Percentiles rank a stretch among this genome's conserved stretches.
phyloP scores from a whole-genome alignment of 176 grass and related monocot genomes.

The Aegilops sharonensis region DNA sequence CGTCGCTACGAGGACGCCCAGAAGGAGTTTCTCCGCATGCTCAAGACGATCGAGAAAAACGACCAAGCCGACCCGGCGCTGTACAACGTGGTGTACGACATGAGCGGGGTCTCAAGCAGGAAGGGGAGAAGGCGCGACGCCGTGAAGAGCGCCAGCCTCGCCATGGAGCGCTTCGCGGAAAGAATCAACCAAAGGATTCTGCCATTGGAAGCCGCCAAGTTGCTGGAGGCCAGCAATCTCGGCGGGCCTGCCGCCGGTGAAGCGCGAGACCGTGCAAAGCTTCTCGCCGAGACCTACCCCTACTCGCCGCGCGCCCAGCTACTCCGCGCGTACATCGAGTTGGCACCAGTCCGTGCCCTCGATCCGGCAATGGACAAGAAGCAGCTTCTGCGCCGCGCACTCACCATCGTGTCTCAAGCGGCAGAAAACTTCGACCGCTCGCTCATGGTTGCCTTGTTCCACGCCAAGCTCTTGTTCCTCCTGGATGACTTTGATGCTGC shows the following conservation, averaged over 20 bases:
- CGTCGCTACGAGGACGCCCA: neutral
- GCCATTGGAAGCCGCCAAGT: neutral
- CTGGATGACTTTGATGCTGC: neutral
- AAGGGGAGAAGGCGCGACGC: neutral
- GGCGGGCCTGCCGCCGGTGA: no score
- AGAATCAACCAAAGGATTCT: neutral
- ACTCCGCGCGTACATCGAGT: no score
- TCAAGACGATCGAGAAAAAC: neutral
- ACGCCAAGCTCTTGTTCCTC: neutral
- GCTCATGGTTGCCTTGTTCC: constrained; percentile 15
- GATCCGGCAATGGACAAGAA: no score
- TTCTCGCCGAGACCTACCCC: no score
- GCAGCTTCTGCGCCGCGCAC: no score
- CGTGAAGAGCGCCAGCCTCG: neutral
- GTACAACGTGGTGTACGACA: neutral
- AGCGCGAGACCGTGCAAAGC: no score
- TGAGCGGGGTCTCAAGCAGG: neutral
- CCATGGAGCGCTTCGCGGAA: neutral
- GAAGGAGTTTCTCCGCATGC: no score
- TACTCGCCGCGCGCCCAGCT: neutral
- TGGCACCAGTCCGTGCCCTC: no score
- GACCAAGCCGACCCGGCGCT: neutral
- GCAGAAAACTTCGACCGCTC: neutral
- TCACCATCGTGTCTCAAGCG: no score
- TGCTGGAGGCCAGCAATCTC: neutral